Evolutionary conservation across 495 filamentous ascomycete genomes (phyloP), one percentile per base, ranked within the genome.

Genomic region (Xylaria nigripes): DNA sequence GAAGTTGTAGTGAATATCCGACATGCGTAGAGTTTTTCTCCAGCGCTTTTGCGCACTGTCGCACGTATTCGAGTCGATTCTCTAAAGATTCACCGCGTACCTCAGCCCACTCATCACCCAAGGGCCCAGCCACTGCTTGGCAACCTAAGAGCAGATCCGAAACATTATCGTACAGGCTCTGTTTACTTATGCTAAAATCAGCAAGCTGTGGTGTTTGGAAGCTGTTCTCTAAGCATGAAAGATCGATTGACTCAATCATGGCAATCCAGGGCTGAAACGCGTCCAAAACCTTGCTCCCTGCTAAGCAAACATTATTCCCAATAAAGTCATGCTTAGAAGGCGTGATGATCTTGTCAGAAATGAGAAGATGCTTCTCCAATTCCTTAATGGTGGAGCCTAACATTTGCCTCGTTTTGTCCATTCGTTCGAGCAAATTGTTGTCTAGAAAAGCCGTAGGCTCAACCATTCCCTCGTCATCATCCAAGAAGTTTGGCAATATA

Each of bases 31-130:
- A 87, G 58, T 84, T 88, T 23, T 83, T 87, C 60, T 96, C 91
- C 30, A 98, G 72, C 32, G 94, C 84, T 58, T 84, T 81, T 6
- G 84, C 81, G 53, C 89, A 85, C 24, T 78, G 74, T 41, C 86
- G 78, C 49, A 96, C 86, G 52, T 84, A 82, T 58, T 85, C 87
- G 32, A 98, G 65, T 34, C 92, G 82, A 55, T 90, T 88, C 56
- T 96, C 92, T n/a, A 98, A 75, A 15, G 91, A 87, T 62, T 92
- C 88, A 3, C 90, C 89, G n/a, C 91, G 82, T 12, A 87, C 72
- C 60, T 94, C 90, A 19, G 90, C 81, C 93, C 93, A 98, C 68
- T 98, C 93, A 65, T 98, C 93, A 10, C 85, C 87, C 25, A 98
- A 73, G 30, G 94, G 92, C 13, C 89, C 87, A 10, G 91, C 86